These are phyloP conservation scores for Backusella morwellensis DNA, from an alignment of 192 early-diverging fungal species.

Conservation along the genomic window DNA sequence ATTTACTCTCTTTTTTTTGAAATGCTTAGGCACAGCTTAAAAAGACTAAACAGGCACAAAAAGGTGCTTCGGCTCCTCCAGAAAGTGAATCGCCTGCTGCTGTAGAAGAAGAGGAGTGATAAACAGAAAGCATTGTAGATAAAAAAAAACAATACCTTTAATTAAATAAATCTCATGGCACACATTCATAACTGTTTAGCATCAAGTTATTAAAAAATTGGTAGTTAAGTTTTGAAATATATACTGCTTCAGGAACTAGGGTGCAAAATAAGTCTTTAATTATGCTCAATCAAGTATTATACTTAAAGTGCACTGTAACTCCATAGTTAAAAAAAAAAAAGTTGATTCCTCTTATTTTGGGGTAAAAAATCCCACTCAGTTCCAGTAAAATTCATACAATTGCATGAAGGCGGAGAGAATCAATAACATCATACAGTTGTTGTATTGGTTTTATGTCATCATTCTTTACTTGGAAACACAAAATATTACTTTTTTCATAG, in stretches of 20 bases:
- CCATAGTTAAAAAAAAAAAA: too few relatives aligned
- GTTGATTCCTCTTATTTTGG: too few relatives aligned
- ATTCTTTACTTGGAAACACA: neutral
- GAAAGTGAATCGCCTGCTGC: neutral
- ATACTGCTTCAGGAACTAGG: too few relatives aligned
- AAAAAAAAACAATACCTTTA: neutral
- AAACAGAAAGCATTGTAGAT: neutral
- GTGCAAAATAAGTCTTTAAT: too few relatives aligned
- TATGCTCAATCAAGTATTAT: too few relatives aligned
- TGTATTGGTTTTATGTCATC: neutral
- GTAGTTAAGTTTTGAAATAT: neutral
- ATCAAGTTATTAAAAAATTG: neutral
- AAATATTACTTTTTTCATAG: neutral
- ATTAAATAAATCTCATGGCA: neutral
- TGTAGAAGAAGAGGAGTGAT: neutral
- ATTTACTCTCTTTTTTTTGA: neutral
- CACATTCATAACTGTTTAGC: neutral
- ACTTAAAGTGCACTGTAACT: too few relatives aligned
- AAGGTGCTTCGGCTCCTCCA: neutral
- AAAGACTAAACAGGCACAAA: neutral
- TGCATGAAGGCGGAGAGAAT: too few relatives aligned
- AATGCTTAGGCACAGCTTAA: neutral
- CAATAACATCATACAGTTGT: neutral
- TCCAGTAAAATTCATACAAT: neutral
- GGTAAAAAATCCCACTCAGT: neutral